These are phyloP conservation scores for Schizophyllum commune DNA, from an alignment of 1,284 basidiomycete genomes.

Conservation along the genomic window DNA sequence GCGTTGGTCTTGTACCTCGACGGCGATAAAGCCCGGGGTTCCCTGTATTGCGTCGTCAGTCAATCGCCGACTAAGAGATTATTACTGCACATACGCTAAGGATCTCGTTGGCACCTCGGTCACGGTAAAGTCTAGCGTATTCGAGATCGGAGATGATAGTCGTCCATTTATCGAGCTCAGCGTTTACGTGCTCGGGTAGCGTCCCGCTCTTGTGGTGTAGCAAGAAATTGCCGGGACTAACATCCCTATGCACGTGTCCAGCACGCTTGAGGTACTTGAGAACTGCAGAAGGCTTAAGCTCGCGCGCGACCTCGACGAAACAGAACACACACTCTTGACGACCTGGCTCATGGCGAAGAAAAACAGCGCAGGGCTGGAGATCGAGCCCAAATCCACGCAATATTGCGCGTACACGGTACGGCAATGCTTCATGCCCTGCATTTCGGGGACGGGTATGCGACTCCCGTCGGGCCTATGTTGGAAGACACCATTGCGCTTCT, in stretches of 20 bases:
- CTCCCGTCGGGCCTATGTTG: background rate
- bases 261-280: background rate
- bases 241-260: background rate
- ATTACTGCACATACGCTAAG: background rate
- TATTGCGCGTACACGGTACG: background rate
- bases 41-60: background rate
- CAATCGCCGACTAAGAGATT: background rate
- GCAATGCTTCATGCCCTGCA: background rate
- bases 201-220: background rate
- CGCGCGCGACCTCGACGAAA: background rate
- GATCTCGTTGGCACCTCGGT: background rate
- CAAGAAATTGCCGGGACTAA: background rate
- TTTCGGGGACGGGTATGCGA: background rate
- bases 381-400: background rate
- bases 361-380: background rate
- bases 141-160: background rate
- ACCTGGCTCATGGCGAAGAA: background rate
- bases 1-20: background rate
- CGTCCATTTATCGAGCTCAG: background rate
- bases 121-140: background rate
- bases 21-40: background rate
- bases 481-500: background rate
- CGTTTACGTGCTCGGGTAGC: background rate
- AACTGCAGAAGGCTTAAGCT: background rate
- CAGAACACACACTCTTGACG: background rate